Evolutionary conservation across 179 eudicot species (phyloP), one percentile per base, ranked within the genome.

Genomic region (Heliamphora pulchella): DNA sequence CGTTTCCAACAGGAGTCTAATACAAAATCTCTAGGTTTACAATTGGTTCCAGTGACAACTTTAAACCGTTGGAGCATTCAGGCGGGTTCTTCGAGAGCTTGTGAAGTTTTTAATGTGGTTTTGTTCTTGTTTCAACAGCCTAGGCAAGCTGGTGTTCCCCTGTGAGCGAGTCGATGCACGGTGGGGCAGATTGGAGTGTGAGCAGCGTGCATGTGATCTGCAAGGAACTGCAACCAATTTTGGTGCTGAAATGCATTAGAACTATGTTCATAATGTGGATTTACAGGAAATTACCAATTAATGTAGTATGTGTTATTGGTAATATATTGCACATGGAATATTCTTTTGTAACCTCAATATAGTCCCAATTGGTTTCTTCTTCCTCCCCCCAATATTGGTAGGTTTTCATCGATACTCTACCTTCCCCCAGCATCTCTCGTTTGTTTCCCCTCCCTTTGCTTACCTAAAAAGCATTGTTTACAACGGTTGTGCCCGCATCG

Each of bases 171-270:
- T 94, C 8, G 96, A 93, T 83, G 98, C 96, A 9, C 84, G 97
- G 84, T 94, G 98, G 97, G 98, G 97, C 67, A 94, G 93, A 84
- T 85, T 94, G 80, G 97, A 93, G 39, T 94, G 98, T 47, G 97
- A 90, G 88, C 87, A 93, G 78, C 89, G 96, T 46, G 78, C 86
- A 18, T 94, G 97, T 80, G 97, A 92, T 81, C 82, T 94, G 74
- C 97, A 89, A 80, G 98, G 97, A 80, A 66, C 79, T 79, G 41
- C 17, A 0, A 81, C 81, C 55, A 31, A 54, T 59, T 88, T 87
- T 80, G 88, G 86, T 15, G 83, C 76, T 43, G 76, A 84, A 20
- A 55, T 77, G 58, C 77, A 13, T 48, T 80, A 80, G 15, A 80
- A 78, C 14, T 1, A 6, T 4, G 70, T 7, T 8, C 10, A 14